These are phyloP conservation scores for Cladosporium sp. DNA, from an alignment of 2,329 filamentous ascomycete genomes.

Conservation along the genomic window DNA sequence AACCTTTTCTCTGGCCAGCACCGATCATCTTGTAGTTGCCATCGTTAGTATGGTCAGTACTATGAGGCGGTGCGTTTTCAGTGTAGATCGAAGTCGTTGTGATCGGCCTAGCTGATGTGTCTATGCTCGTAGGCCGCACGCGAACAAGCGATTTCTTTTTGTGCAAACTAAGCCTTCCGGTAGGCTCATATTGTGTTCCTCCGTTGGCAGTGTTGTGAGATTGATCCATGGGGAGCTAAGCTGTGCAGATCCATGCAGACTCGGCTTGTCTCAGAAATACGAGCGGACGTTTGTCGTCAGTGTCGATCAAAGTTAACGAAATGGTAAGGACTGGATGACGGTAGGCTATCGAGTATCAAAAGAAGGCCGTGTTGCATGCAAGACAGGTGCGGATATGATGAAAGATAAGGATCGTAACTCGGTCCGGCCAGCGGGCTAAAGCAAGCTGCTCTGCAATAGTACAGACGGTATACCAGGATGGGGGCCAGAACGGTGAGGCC, in stretches of 20 bases:
- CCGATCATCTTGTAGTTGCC: constrained; percentile 13
- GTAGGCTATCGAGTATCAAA: constrained; percentile 3
- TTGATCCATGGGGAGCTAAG: constrained; percentile 30
- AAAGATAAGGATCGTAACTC: constrained; percentile 10
- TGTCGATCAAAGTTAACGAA: constrained; percentile 1
- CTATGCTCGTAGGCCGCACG: constrained; percentile 11
- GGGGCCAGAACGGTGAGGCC: constrained; percentile 8
- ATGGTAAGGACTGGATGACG: constrained; percentile 18
- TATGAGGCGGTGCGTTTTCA: neutral
- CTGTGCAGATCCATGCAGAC: constrained; percentile 33
- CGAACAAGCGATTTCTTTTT: constrained; percentile 18
- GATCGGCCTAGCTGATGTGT: constrained; percentile 4
- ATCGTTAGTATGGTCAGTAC: constrained; percentile 25
- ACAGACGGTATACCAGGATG: constrained; percentile 15
- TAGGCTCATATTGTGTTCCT: constrained; percentile 23
- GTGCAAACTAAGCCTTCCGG: constrained; percentile 9
- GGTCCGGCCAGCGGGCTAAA: constrained; percentile 17
- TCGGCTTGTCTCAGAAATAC: constrained; percentile 14
- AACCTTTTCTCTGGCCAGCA: constrained; percentile 33
- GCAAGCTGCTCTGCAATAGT: constrained; percentile 19
- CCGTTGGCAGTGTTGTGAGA: constrained; percentile 27
- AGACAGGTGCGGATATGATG: constrained; percentile 8
- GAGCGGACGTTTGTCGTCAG: neutral
- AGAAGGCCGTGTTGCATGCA: constrained; percentile 3
- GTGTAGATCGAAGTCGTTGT: constrained; percentile 6